These are phyloP conservation scores for Xylaria sp. DNA, from an alignment of 2,329 filamentous ascomycete species.

Conservation along the genomic window DNA sequence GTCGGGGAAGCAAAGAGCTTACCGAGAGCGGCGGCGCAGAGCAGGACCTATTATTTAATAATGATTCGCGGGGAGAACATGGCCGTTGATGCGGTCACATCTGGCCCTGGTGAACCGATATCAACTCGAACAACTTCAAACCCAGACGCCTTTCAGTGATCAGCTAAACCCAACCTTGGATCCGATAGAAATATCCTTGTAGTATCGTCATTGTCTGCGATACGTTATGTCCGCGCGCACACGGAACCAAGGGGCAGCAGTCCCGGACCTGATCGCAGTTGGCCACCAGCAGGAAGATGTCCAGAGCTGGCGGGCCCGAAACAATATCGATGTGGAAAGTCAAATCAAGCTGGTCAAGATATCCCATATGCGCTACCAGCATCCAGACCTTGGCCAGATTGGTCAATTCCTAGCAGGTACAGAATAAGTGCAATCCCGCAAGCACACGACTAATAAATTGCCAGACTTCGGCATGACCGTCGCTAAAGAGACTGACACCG, in stretches of 20 bases:
- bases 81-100: background rate
- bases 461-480: constrained; percentile 26
- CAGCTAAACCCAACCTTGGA: background rate
- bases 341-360: constrained; percentile 25
- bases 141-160: background rate
- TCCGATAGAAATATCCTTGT: background rate
- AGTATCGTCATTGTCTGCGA: background rate
- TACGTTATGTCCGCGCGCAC: constrained; percentile 11
- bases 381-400: constrained; percentile 25
- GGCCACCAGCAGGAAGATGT: constrained; percentile 25
- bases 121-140: background rate
- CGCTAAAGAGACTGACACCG: constrained; percentile 17
- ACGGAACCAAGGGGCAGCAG: constrained; percentile 23
- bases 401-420: constrained; percentile 20
- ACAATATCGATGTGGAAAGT: constrained; percentile 17
- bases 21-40: background rate
- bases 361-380: constrained; percentile 29
- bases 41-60: constrained; percentile 17
- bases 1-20: background rate
- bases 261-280: constrained; percentile 22
- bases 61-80: constrained; percentile 7
- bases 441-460: background rate
- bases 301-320: constrained; percentile 22
- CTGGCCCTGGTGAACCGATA: background rate
- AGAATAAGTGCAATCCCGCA: background rate